Base-by-base conservation (phyloP, 768 basidiomycete species). In the Exidia glandulosa region DNA sequence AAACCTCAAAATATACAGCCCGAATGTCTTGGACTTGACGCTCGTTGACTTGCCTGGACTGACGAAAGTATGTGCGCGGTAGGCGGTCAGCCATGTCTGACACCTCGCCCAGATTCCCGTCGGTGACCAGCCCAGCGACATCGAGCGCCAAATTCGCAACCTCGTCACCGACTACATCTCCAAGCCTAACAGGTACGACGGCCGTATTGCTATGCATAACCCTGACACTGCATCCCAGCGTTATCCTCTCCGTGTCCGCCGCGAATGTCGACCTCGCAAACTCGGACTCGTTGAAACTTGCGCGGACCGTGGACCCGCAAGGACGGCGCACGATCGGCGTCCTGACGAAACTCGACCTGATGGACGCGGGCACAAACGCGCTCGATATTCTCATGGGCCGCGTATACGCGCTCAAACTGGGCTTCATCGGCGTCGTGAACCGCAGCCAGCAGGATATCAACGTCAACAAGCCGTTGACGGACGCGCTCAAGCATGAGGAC, bases 191-290 rank as follows among this genome's bases (percentile, higher is more conserved):
- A 90, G 92, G 94, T 94, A 63, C 57, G 81, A 32, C 23, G 45
- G 27, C 31, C 29, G 41, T 12, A 29, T 19, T 3, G 31, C n/a
- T 32, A 31, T 12, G n/a, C 27, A 34, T 56, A 54, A 37, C 19
- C 19, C 31, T 16, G 30, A 30, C 23, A 23, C 32, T 60, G 36
- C 36, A 13, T 50, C 12, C 27, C 60, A 95, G 94, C 64, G 94
- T 99, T 62, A 94, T 99, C 65, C 86, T 99, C 54, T 88, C 96
- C 29, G 94, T 99, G 7, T 98, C 96, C 2, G 85, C 93, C 9
- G 96, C 96, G 32, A 99, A 99, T 69, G 95, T 98, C 60, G 96
- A 99, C 72, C 84, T 99, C 60, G 96, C 96, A 68, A 99, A 98
- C 71, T 98, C 96, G 0, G 96, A 98, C 71, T 88, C 96, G 2